phyloP scores from a whole-genome alignment of 2,329 filamentous ascomycete genomes.

The Fusarium sp. region DNA sequence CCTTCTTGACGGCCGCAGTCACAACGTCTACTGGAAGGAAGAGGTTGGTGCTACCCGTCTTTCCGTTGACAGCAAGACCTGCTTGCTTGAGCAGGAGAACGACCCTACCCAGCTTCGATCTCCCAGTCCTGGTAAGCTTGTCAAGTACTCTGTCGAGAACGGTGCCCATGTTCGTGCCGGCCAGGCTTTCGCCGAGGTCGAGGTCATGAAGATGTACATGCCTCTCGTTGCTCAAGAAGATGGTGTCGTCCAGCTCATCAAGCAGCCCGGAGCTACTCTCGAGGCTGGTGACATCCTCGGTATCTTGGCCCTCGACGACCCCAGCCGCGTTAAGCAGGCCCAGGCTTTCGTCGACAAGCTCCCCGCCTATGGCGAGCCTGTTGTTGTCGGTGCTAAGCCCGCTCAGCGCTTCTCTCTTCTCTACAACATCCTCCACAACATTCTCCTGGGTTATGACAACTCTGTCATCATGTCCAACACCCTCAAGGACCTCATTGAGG shows the following conservation, averaged over 20 bases:
- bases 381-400: conserved; percentile 89
- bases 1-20: conserved; percentile 88
- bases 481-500: conserved; percentile 87
- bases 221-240: conserved; percentile 94
- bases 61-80: conserved; percentile 98
- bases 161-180: conserved; percentile 92
- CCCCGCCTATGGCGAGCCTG: conserved; percentile 84
- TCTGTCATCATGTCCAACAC: conserved; percentile 93
- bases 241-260: conserved; percentile 96
- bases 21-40: conserved; percentile 99
- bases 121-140: conserved; percentile 94
- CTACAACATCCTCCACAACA: conserved; percentile 82
- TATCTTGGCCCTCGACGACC: conserved; percentile 94
- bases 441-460: conserved; percentile 94
- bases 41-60: conserved; percentile 95
- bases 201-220: conserved; percentile 99
- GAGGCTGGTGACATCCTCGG: conserved; percentile 99
- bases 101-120: conserved; percentile 96
- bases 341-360: conserved; percentile 93
- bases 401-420: conserved; percentile 86
- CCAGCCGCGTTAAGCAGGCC: conserved; percentile 94
- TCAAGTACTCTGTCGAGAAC: conserved; percentile 97
- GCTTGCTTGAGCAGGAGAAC: conserved; percentile 97
- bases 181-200: conserved; percentile 94
- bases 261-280: conserved; percentile 97